These are phyloP conservation scores for Fusarium sp. DNA, from an alignment of 2,329 filamentous ascomycete species.

Conservation along the genomic window DNA sequence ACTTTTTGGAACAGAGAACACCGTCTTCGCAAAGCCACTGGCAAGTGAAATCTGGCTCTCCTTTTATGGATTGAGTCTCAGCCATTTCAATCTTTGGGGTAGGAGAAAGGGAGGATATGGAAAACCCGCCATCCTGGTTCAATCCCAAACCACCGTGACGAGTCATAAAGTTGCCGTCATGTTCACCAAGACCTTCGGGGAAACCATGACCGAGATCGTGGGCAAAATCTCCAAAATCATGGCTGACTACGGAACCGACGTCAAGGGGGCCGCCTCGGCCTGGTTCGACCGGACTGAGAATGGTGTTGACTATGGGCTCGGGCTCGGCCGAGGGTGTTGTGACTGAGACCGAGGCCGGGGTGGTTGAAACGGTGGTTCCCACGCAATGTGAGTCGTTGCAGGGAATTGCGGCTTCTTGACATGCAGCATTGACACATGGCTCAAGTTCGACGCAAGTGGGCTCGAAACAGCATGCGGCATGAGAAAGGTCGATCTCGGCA, in stretches of 20 bases:
- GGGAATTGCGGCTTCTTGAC: constrained; percentile 50
- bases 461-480: constrained; percentile 49
- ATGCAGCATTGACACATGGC: constrained; percentile 55
- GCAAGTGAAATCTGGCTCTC: constrained; percentile 51
- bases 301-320: constrained; percentile 40
- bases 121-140: constrained; percentile 16
- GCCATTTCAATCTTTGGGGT: constrained; percentile 30
- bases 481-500: constrained; percentile 42
- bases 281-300: constrained; percentile 35
- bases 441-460: constrained; percentile 53
- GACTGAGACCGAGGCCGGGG: constrained; percentile 48
- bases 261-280: constrained; percentile 26
- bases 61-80: constrained; percentile 34
- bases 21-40: constrained; percentile 51
- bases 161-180: constrained; percentile 17
- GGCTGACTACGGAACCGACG: constrained; percentile 23
- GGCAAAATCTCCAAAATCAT: constrained; percentile 21
- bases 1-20: constrained; percentile 53
- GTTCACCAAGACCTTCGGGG: constrained; percentile 20
- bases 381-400: constrained; percentile 56
- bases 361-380: constrained; percentile 46
- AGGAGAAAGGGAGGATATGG: constrained; percentile 9
- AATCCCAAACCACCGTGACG: constrained; percentile 7
- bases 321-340: constrained; percentile 50
- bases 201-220: constrained; percentile 27